Percentiles rank a stretch among this genome's conserved stretches.
These are phyloP conservation scores for Colletotrichum sp. DNA, from an alignment of 2,329 filamentous ascomycete genomes.

Conservation along the genomic window DNA sequence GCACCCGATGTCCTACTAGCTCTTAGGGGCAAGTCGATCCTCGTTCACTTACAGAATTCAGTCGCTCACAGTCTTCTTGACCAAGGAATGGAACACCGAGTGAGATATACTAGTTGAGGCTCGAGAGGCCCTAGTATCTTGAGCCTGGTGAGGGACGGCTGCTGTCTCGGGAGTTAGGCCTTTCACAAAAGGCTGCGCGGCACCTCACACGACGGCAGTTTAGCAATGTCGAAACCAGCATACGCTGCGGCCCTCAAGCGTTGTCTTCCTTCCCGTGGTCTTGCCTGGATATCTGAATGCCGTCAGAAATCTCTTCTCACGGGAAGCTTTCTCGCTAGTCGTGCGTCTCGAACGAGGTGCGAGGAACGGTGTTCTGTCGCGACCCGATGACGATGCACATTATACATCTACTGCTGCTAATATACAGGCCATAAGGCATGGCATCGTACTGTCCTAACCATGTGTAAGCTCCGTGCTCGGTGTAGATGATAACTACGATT, in stretches of 20 bases:
- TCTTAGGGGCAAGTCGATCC: background rate
- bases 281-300: background rate
- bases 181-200: too few species aligned
- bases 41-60: background rate
- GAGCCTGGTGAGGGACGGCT: background rate
- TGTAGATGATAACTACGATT: background rate
- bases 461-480: background rate
- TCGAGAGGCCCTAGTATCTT: background rate
- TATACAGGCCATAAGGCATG: background rate
- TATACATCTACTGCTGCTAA: background rate
- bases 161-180: background rate
- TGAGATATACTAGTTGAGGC: background rate
- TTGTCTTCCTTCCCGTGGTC: background rate
- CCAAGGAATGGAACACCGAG: background rate
- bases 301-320: background rate
- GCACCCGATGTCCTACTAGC: background rate
- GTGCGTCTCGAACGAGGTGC: background rate
- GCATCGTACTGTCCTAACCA: background rate
- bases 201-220: background rate
- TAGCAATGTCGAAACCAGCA: background rate
- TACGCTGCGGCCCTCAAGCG: background rate
- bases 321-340: background rate
- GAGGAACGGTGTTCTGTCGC: background rate
- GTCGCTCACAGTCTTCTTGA: background rate
- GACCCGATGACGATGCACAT: background rate